phyloP scores from a whole-genome alignment of 31 red algal species.

The Porphyra umbilicalis region DNA sequence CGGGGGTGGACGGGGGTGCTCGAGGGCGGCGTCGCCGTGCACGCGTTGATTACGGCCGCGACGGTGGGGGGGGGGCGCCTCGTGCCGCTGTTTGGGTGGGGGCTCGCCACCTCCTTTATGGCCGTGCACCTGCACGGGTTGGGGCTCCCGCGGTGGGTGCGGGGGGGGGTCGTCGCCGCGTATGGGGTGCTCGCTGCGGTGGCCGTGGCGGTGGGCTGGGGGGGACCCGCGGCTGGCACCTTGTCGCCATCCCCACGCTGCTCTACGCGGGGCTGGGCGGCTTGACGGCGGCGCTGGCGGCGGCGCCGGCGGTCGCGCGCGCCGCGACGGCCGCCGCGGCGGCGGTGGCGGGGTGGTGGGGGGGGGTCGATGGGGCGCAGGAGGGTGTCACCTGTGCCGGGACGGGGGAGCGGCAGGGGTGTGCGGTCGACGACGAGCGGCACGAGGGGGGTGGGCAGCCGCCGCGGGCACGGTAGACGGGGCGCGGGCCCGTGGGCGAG shows the following conservation, averaged over 20 bases:
- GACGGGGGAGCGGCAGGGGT: too few relatives aligned
- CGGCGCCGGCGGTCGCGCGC: neutral
- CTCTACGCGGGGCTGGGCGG: neutral
- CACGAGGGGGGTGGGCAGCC: too few relatives aligned
- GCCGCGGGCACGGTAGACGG: too few relatives aligned
- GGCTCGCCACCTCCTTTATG: neutral
- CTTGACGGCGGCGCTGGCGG: neutral
- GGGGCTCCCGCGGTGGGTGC: neutral
- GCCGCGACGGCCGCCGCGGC: neutral
- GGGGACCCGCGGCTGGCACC: neutral
- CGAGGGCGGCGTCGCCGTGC: neutral
- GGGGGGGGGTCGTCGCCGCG: neutral
- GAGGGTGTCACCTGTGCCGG: too few relatives aligned
- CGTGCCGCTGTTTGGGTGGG: neutral
- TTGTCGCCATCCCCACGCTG: neutral
- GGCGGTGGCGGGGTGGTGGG: neutral
- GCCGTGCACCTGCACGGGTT: slow-evolving; percentile 2
- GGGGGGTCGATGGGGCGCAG: neutral
- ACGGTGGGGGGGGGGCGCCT: neutral
- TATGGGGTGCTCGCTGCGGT: neutral
- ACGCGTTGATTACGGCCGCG: neutral
- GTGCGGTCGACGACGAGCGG: too few relatives aligned
- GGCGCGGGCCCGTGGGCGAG: too few relatives aligned
- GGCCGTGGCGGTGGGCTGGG: neutral
- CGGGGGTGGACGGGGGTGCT: neutral